A percentile compares a stretch with the other conserved stretches of the same genome.
phyloP scores from a whole-genome alignment of 2,329 filamentous ascomycete genomes.

The Corynespora cassiicola region DNA sequence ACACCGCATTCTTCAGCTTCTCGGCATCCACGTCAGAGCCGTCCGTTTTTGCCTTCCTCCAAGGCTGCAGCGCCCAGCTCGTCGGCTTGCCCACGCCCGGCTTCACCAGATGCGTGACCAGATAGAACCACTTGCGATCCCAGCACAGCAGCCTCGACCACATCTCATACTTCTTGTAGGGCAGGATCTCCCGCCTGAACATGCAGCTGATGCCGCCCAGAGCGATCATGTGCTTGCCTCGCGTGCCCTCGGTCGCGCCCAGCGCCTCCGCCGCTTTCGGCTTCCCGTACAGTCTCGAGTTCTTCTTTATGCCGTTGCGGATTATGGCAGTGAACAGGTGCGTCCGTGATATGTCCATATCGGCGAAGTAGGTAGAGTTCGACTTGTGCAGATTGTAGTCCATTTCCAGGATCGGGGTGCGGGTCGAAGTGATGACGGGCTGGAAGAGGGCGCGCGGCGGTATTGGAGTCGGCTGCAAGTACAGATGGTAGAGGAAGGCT shows the following conservation, averaged over 20 bases:
- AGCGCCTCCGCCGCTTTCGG: slow-evolving; percentile 14
- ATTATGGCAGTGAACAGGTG: slow-evolving; percentile 72
- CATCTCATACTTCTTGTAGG: slow-evolving; percentile 54
- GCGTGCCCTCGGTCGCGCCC: slow-evolving; percentile 24
- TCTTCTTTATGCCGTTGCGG: slow-evolving; percentile 51
- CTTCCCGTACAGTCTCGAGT: slow-evolving; percentile 26
- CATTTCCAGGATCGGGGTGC: slow-evolving; percentile 75
- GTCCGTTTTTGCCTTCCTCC: slow-evolving; percentile 40
- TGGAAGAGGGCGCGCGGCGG: slow-evolving; percentile 73
- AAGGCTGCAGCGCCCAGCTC: slow-evolving; percentile 54
- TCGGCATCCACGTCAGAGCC: slow-evolving; percentile 31
- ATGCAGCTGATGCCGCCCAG: slow-evolving; percentile 55
- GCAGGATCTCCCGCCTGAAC: slow-evolving; percentile 56
- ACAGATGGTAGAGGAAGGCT: slow-evolving; percentile 55
- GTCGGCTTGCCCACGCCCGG: slow-evolving; percentile 51
- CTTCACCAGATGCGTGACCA: slow-evolving; percentile 55
- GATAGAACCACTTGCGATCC: slow-evolving; percentile 60
- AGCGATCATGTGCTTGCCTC: slow-evolving; percentile 46
- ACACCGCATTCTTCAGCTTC: slow-evolving; percentile 52
- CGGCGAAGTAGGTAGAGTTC: slow-evolving; percentile 85
- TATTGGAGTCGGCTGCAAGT: slow-evolving; percentile 50
- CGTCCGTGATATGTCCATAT: slow-evolving; percentile 83
- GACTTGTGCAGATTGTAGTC: slow-evolving; percentile 89
- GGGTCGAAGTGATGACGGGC: slow-evolving; percentile 70
- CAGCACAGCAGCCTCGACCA: slow-evolving; percentile 56